Evolutionary conservation across 163 green algal species (phyloP).

Genomic region (Smithsoniella earleae): DNA sequence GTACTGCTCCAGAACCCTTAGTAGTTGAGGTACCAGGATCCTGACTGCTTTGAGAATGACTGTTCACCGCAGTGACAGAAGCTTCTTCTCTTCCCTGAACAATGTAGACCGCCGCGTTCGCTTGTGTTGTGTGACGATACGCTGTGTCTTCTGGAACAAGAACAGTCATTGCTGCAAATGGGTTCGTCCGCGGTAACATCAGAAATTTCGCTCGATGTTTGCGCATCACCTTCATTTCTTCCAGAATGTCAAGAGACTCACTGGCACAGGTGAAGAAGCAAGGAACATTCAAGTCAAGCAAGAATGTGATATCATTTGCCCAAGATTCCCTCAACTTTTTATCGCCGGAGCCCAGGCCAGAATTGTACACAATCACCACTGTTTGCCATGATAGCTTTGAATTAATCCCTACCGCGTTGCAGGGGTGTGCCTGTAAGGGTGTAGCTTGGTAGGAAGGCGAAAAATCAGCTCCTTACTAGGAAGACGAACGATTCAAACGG

Average conservation of each 20-base stretch:
- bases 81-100: background rate
- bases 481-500: background rate
- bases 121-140: background rate
- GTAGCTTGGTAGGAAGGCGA: background rate
- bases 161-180: conserved; percentile 26
- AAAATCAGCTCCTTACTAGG: background rate
- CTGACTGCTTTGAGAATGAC: background rate
- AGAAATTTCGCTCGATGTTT: background rate
- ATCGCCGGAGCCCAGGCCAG: conserved; percentile 19
- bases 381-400: background rate
- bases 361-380: conserved; percentile 22
- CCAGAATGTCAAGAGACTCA: conserved; percentile 15
- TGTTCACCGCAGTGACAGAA: background rate
- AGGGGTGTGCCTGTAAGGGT: background rate
- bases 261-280: conserved; percentile 27
- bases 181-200: background rate
- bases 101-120: conserved; percentile 3
- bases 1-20: too few species aligned
- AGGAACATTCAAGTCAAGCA: background rate
- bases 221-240: conserved; percentile 16
- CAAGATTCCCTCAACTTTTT: background rate
- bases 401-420: background rate
- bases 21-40: background rate
- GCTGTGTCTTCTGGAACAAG: background rate
- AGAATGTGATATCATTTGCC: background rate